Conservation (phyloP, 345 rosid genomes). For the Arabis alpina region DNA sequence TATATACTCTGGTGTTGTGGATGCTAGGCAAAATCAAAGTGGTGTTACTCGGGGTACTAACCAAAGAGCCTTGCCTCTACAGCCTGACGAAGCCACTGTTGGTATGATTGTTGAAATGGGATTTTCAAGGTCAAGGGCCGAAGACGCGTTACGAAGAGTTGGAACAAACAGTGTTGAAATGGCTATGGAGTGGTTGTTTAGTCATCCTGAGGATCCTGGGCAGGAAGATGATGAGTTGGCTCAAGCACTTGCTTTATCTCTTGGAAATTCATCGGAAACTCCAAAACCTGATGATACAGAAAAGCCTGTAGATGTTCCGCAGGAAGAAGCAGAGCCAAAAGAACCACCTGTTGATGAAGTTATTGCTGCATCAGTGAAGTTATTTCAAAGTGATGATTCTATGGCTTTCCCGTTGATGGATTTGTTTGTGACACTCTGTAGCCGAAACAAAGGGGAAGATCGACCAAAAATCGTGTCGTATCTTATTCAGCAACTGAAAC, state of each 20-base stretch:
- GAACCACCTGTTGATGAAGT: slow-evolving; percentile 89
- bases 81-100: slow-evolving; percentile 87
- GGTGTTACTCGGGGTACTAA: slow-evolving; percentile 68
- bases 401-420: slow-evolving; percentile 83
- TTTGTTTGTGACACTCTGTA: slow-evolving; percentile 86
- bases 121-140: slow-evolving; percentile 95
- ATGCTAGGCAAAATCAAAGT: slow-evolving; percentile 71
- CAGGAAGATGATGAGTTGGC: slow-evolving; percentile 99
- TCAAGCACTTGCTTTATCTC: slow-evolving; percentile 90
- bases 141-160: slow-evolving; percentile 86
- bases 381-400: slow-evolving; percentile 74
- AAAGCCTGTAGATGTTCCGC: slow-evolving; percentile 60
- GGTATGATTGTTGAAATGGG: slow-evolving; percentile 97
- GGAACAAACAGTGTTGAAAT: slow-evolving; percentile 96
- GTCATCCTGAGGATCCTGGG: slow-evolving; percentile 86
- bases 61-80: slow-evolving; percentile 78
- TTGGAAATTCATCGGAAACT: slow-evolving; percentile 90
- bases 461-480: slow-evolving; percentile 70
- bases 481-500: slow-evolving; percentile 90
- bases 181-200: slow-evolving; percentile 97
- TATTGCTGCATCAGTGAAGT: slow-evolving; percentile 76
- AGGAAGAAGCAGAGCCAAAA: slow-evolving; percentile 58
- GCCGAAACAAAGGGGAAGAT: slow-evolving; percentile 89
- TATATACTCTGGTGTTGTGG: slow-evolving; percentile 87
- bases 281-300: slow-evolving; percentile 72